Base-by-base conservation (phyloP, 345 rosid genomes). In the Populus tremula region DNA sequence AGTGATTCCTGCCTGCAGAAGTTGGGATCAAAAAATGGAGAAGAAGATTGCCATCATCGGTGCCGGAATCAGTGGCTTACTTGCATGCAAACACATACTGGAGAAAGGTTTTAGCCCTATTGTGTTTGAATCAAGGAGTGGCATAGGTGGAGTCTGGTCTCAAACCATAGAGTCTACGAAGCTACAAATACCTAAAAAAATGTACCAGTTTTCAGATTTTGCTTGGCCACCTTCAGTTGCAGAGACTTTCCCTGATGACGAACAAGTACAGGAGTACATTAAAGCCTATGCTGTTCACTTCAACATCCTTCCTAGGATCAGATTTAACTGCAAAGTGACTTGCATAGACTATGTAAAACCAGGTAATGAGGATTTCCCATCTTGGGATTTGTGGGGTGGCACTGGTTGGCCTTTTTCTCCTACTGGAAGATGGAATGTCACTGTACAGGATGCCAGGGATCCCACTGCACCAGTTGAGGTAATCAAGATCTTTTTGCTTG, bases 11-110 rank as follows among this genome's bases (percentile, higher is more conserved):
- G 11, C 45, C 45, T 41, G 45, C 45, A 41, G 14, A 9, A 41
- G 45, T 14, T 47, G 50, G 0, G 31, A 27, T 70, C 75, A 67
- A 59, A 61, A 76, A 61, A 81, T 77, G 81, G 61, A 65, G 39
- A 78, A 71, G 82, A 82, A 36, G 18, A 76, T 87, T 33, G 86
- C 81, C 20, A 77, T 85, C 36, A 71, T 87, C 27, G 87, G 88
- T 8, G 87, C 90, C 3, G 90, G 88, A 75, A 43, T 85, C 38
- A 85, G 90, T 61, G 88, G 87, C 73, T 75, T 87, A 5, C 76
- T 84, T 2, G 88, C 87, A 1, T 84, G 87, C 78, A 84, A 86
- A 43, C 78, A 81, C 63, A 25, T 80, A 9, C 29, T 81, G 31
- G 87, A 82, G 61, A 79, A 66, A 67, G 87, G 88, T 10, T 82